These are phyloP conservation scores for Acer negundo DNA, from an alignment of 345 rosid species.

Conservation along the genomic window DNA sequence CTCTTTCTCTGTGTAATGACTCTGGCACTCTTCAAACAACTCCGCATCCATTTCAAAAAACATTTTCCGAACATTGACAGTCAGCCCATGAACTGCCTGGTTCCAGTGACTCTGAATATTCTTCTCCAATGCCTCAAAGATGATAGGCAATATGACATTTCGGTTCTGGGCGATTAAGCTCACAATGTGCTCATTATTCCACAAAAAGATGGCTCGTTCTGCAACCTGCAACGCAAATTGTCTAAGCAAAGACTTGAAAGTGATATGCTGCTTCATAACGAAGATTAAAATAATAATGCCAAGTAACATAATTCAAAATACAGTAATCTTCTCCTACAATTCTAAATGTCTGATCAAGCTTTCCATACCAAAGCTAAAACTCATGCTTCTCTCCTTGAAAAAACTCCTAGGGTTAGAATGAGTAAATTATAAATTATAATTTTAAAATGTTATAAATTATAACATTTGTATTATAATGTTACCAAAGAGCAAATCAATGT, in stretches of 20 bases:
- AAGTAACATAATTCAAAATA: not conserved
- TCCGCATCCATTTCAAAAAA: conserved; percentile 84
- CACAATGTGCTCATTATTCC: conserved; percentile 92
- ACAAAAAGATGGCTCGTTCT: conserved; percentile 83
- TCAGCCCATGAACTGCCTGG: conserved; percentile 84
- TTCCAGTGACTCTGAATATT: conserved; percentile 81
- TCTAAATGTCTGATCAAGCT: not conserved
- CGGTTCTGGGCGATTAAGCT: conserved; percentile 75
- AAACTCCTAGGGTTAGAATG: too few species aligned
- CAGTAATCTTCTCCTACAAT: not conserved
- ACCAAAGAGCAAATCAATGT: not conserved
- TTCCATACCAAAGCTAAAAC: not conserved
- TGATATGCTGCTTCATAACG: not conserved
- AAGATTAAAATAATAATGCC: not conserved
- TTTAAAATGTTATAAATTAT: too few species aligned
- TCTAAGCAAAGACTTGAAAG: conserved; percentile 16
- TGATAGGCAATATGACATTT: conserved; percentile 63
- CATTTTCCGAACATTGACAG: conserved; percentile 73
- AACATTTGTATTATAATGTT: not conserved
- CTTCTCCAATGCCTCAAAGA: conserved; percentile 76
- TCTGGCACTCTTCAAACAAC: conserved; percentile 77
- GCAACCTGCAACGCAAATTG: conserved; percentile 64
- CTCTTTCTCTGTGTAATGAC: conserved; percentile 63
- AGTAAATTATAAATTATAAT: too few species aligned
- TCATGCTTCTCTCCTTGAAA: not conserved